Evolutionary conservation across 2,329 filamentous ascomycete genomes (phyloP).

Genomic region (Metarhizium humberi): DNA sequence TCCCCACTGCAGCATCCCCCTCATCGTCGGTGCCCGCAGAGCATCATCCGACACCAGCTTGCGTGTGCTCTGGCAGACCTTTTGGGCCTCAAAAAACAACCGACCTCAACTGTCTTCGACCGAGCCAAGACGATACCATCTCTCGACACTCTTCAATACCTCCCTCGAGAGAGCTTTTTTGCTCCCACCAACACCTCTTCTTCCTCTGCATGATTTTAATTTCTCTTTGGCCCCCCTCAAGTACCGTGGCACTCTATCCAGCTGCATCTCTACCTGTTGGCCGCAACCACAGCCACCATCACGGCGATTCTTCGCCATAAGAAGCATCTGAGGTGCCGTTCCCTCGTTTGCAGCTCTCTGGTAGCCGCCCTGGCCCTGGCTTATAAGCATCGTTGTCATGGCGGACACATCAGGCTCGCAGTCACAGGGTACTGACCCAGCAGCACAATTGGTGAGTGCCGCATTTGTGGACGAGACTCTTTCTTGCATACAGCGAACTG

Average conservation of each 20-base stretch:
- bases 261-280: neutral
- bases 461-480: neutral
- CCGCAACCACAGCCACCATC: neutral
- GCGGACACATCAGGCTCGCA: slow-evolving; percentile 15
- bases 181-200: neutral
- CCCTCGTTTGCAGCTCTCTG: slow-evolving; percentile 3
- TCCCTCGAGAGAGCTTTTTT: neutral
- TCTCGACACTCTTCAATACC: neutral
- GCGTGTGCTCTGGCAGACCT: neutral
- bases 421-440: slow-evolving; percentile 11
- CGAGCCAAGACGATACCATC: neutral
- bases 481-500: neutral
- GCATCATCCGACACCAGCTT: neutral
- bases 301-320: neutral
- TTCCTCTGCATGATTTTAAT: neutral
- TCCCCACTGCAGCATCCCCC: neutral
- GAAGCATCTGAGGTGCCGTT: slow-evolving; percentile 1
- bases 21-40: neutral
- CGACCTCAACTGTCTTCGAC: neutral
- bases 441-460: slow-evolving; percentile 11
- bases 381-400: slow-evolving; percentile 13
- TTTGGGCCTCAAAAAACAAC: neutral
- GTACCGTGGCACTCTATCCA: neutral
- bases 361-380: slow-evolving; percentile 7
- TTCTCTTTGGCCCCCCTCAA: neutral